Base-by-base conservation (phyloP, 2,329 filamentous ascomycete genomes). In the Sphaerulina musiva region DNA sequence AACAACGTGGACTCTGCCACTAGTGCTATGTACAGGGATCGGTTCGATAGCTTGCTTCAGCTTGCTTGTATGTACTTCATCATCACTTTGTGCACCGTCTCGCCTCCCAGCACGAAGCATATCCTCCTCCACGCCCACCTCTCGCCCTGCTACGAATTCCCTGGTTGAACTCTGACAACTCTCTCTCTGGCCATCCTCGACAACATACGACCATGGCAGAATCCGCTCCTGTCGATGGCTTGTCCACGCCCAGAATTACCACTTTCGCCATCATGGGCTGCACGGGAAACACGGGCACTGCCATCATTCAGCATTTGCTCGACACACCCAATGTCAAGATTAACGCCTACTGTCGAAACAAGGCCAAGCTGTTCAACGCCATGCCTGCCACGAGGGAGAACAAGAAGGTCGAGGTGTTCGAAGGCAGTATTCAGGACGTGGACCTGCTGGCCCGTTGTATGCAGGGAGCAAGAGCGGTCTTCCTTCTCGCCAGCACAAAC, bases 291-390 rank as follows among this genome's bases (percentile, higher is more conserved):
- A 72, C 68, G 40, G 76, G 76, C 49, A 66, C 59, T 1, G 69
- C 72, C 2, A 64, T 78, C 29, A 67, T 79, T 38, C 45, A 70
- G 20, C 66, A 66, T 38, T 67, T 78, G 1, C 67, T 77, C 4
- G 47, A 65, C 9, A 48, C 50, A 0, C 65, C 69, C 0, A 36
- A 68, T 7, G 60, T 51, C 34, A 56, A 59, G 3, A 65, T 79
- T 54, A 59, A 74, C 52, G 74, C 72, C 17, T 78, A 74, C 64
- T 76, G 74, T 53, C 76, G 76, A 53, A 72, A 71, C 59, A 56
- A 62, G 12, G 29, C 64, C 7, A 78, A 78, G 58, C 69, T 78
- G 2, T 12, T 60, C 2, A 54, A 50, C 0, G 51, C 70, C 3
- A 8, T 73, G 1, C 74, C 75, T 1, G 61, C 66, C n/a, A 45